These are phyloP conservation scores for Talaromyces verruculosus DNA, from an alignment of 2,329 filamentous ascomycete genomes.

Conservation along the genomic window DNA sequence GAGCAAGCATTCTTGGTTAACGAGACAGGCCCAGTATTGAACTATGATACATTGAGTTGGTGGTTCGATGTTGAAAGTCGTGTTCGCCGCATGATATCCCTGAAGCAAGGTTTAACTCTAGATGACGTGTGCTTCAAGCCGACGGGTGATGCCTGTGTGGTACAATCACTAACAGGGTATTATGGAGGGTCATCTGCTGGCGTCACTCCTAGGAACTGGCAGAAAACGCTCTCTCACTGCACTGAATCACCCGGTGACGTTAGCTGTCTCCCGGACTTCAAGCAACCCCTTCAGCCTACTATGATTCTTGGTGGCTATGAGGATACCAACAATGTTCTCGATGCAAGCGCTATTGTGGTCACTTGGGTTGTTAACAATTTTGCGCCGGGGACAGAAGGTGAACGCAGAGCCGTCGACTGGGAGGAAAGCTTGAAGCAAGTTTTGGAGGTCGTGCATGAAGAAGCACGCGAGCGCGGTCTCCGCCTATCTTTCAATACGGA, in stretches of 20 bases:
- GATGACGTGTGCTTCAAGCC: slow-evolving; percentile 94
- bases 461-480: slow-evolving; percentile 75
- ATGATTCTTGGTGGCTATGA: slow-evolving; percentile 83
- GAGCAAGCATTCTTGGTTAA: slow-evolving; percentile 95
- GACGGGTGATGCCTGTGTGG: slow-evolving; percentile 80
- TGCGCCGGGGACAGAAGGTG: slow-evolving; percentile 67
- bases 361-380: slow-evolving; percentile 95
- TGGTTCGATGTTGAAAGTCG: slow-evolving; percentile 88
- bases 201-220: slow-evolving; percentile 68
- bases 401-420: slow-evolving; percentile 81
- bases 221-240: slow-evolving; percentile 69
- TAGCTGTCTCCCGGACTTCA: slow-evolving; percentile 81
- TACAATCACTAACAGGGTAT: slow-evolving; percentile 90
- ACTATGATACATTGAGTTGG: slow-evolving; percentile 85
- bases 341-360: slow-evolving; percentile 77
- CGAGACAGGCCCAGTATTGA: slow-evolving; percentile 80
- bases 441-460: slow-evolving; percentile 73
- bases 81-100: slow-evolving; percentile 69
- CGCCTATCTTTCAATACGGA: slow-evolving; percentile 93
- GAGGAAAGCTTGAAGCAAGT: slow-evolving; percentile 74
- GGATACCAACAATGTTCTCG: slow-evolving; percentile 61
- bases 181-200: slow-evolving; percentile 67
- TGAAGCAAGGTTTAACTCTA: slow-evolving; percentile 66
- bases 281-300: slow-evolving; percentile 80
- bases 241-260: slow-evolving; percentile 69